Percentiles rank a stretch among this genome's conserved stretches.
Conservation (phyloP, 305 asterid species). For the Ajuga reptans region DNA sequence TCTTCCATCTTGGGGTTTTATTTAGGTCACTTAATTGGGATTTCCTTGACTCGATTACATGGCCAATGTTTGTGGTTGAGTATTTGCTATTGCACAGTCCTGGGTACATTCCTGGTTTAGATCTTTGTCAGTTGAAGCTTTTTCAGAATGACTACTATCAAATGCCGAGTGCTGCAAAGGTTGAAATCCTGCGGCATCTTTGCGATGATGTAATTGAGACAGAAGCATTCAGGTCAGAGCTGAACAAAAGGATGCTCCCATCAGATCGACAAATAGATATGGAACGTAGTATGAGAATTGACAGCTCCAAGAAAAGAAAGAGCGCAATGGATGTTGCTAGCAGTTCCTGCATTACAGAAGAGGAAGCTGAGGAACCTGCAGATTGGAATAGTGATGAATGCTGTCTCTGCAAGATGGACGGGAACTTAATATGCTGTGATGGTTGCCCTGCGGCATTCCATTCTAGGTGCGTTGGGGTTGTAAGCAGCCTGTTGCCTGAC, state of each 20-base stretch:
- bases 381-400: conserved; percentile 92
- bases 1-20: conserved; percentile 20
- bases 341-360: conserved; percentile 59
- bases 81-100: conserved; percentile 66
- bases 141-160: conserved; percentile 57
- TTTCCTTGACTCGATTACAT: conserved; percentile 76
- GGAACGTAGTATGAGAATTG: conserved; percentile 40
- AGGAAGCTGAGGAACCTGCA: conserved; percentile 41
- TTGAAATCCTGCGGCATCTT: conserved; percentile 69
- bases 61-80: conserved; percentile 85
- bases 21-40: conserved; percentile 88
- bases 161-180: conserved; percentile 53
- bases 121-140: conserved; percentile 43
- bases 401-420: conserved; percentile 90
- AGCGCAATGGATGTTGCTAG: conserved; percentile 44
- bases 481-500: conserved; percentile 73
- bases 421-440: conserved; percentile 87
- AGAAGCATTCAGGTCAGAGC: conserved; percentile 60
- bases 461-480: conserved; percentile 82
- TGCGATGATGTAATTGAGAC: conserved; percentile 83
- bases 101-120: conserved; percentile 53
- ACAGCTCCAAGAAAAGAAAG: conserved; percentile 54
- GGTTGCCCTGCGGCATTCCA: conserved; percentile 98
- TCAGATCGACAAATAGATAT: conserved; percentile 47
- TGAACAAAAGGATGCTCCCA: conserved; percentile 49